Evolutionary conservation across 169 alveolate genomes (phyloP), one percentile per base, ranked within the genome.

Genomic region (Cryptosporidium ryanae): DNA sequence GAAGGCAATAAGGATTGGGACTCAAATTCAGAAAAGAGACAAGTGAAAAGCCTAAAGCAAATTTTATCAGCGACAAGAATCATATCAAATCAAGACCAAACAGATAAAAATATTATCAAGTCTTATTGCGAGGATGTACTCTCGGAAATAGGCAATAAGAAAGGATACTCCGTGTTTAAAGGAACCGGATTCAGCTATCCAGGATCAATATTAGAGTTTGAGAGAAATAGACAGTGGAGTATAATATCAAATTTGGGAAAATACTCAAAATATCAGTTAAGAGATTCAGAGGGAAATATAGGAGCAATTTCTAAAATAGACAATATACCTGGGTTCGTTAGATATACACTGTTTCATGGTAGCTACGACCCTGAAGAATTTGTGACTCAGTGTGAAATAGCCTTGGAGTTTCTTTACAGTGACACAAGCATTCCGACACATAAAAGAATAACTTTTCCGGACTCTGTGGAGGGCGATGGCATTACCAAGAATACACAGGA

Each of bases 121-220:
- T 76, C 87, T n/a, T 76, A 25, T 46, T 76, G 87, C 12, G 25
- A 55, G 4, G 87, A 76, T 59, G 71, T 76, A 13, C 7, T 59
- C 23, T 52, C 59, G 21, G 52, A 76, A 57, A 31, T 76, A 18
- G 31, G 71, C 38, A 52, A 44, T 12, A 76, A 76, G 23, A 57
- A 18, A 21, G 87, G 87, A 2, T 48, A 31, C 17, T 59, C 87
- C 0, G 27, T 76, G 4, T 76, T 76, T 43, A 76, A 76, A 55
- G 87, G 87, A 17, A 76, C 76, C 38, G 87, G 87, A 18, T 76
- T 76, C 46, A 38, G 64, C 23, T 76, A 76, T 61, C 87, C 87
- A 18, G 87, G 87, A 38, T 67, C 87, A 44, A 76, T 76, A 57
- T 34, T 76, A 23, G 87, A 76, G 21, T 55, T 76, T 38, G 87